A percentile compares a stretch with the other conserved stretches of the same genome.
Conservation (phyloP, 805 yeast species). For the Saturnispora besseyi region DNA sequence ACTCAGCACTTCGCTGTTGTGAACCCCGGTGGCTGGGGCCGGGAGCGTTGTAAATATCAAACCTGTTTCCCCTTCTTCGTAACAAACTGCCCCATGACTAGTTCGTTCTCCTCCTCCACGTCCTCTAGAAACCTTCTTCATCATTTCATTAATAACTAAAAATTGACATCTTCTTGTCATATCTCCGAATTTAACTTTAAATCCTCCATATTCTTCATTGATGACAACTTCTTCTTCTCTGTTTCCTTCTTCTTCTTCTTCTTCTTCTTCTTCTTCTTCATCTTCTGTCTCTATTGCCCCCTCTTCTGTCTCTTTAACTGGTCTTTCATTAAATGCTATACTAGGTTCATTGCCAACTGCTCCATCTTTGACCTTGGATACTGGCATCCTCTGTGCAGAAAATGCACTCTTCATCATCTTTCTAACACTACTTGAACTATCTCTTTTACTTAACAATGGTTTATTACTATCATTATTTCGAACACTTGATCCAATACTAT, state of each 20-base stretch:
- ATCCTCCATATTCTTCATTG: slow-evolving; percentile 4
- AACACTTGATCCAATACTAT: slow-evolving; percentile 1
- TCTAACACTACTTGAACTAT: not conserved
- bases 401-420: slow-evolving; percentile 26
- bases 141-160: slow-evolving; percentile 75
- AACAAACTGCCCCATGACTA: not conserved
- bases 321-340: slow-evolving; percentile 32
- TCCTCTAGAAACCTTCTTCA: slow-evolving; percentile 34
- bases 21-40: slow-evolving; percentile 78
- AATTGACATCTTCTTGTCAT: slow-evolving; percentile 45
- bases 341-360: slow-evolving; percentile 64
- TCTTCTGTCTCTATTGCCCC: not conserved
- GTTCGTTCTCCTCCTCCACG: not conserved
- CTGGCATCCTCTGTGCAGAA: slow-evolving; percentile 64
- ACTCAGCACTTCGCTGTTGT: slow-evolving; percentile 57
- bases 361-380: slow-evolving; percentile 56
- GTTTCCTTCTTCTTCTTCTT: not conserved
- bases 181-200: slow-evolving; percentile 6
- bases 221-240: not conserved
- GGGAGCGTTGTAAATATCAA: slow-evolving; percentile 87
- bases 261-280: not conserved
- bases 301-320: not conserved
- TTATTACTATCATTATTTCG: not conserved
- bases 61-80: slow-evolving; percentile 31
- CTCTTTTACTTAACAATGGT: not conserved